Conservation (phyloP, 164 flowering plant species). For the Piper longum region DNA sequence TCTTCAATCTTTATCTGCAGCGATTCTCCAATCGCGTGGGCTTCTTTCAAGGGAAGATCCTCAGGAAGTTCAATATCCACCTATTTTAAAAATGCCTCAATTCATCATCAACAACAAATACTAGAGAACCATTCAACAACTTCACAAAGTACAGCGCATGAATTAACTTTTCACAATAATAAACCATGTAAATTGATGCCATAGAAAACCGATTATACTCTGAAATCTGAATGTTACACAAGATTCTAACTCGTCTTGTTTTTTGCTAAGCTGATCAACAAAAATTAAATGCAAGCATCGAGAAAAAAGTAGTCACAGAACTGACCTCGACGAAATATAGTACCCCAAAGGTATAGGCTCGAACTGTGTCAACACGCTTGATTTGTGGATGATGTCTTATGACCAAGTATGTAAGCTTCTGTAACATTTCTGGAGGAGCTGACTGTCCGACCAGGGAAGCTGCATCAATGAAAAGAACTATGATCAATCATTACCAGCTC, state of each 20-base stretch:
- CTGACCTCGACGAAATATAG: constrained; percentile 70
- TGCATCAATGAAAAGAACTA: constrained; percentile 8
- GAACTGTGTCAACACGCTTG: constrained; percentile 60
- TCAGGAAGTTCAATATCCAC: constrained; percentile 94
- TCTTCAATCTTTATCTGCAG: constrained; percentile 73
- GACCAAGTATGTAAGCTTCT: constrained; percentile 61
- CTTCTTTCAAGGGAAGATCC: constrained; percentile 72
- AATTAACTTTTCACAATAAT: not conserved
- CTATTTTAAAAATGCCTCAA: constrained; percentile 19
- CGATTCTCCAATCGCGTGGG: constrained; percentile 78
- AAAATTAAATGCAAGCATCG: no score
- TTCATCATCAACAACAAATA: not conserved
- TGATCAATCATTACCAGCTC: not conserved
- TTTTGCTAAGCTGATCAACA: not conserved
- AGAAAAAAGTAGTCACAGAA: not conserved
- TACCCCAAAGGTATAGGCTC: constrained; percentile 71
- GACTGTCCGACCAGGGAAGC: constrained; percentile 67
- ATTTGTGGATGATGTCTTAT: constrained; percentile 44
- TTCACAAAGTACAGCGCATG: not conserved
- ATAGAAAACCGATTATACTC: no score
- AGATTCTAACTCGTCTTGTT: no score
- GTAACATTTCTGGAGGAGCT: constrained; percentile 64
- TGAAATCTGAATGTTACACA: not conserved
- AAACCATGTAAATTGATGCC: no score
- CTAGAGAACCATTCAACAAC: not conserved